phyloP scores from a whole-genome alignment of 805 yeast species.

The Scheffersomyces ergatensis region DNA sequence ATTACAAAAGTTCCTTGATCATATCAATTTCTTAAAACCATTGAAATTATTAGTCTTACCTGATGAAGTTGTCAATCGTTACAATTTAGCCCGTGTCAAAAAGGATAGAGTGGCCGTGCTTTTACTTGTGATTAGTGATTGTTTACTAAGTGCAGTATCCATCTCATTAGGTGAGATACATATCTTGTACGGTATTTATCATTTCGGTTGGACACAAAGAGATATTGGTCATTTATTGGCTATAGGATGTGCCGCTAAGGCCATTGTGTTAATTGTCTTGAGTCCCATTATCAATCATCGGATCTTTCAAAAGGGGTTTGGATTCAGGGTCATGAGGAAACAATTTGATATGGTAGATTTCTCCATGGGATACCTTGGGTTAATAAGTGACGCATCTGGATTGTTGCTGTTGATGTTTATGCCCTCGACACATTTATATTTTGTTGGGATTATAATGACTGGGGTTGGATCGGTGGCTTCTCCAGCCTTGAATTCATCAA shows the following conservation, averaged over 20 bases:
- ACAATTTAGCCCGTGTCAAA: slow-evolving; percentile 12
- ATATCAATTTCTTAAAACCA: slow-evolving; percentile 38
- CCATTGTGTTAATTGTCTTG: slow-evolving; percentile 45
- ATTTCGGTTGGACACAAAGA: slow-evolving; percentile 52
- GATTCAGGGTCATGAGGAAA: slow-evolving; percentile 29
- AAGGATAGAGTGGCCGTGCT: slow-evolving; percentile 40
- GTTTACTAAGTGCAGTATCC: slow-evolving; percentile 24
- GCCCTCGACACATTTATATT: slow-evolving; percentile 21
- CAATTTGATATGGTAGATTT: slow-evolving; percentile 56
- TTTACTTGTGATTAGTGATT: slow-evolving; percentile 47
- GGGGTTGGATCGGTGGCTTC: slow-evolving; percentile 49
- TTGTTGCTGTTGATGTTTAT: slow-evolving; percentile 33
- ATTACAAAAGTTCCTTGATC: slow-evolving; percentile 1
- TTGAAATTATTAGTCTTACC: slow-evolving; percentile 56
- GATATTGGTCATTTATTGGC: slow-evolving; percentile 59
- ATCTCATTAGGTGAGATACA: slow-evolving; percentile 40
- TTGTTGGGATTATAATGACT: slow-evolving; percentile 33
- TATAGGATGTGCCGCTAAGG: slow-evolving; percentile 46
- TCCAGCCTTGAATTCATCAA: slow-evolving; percentile 59
- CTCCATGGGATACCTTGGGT: slow-evolving; percentile 31
- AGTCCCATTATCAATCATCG: slow-evolving; percentile 48
- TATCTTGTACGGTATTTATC: slow-evolving; percentile 52
- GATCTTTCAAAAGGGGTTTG: slow-evolving; percentile 26
- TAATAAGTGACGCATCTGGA: slow-evolving; percentile 39
- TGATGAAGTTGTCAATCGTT: slow-evolving; percentile 22